Evolutionary conservation across 257 asterid genomes (phyloP).

Genomic region (Nicotiana undulata): DNA sequence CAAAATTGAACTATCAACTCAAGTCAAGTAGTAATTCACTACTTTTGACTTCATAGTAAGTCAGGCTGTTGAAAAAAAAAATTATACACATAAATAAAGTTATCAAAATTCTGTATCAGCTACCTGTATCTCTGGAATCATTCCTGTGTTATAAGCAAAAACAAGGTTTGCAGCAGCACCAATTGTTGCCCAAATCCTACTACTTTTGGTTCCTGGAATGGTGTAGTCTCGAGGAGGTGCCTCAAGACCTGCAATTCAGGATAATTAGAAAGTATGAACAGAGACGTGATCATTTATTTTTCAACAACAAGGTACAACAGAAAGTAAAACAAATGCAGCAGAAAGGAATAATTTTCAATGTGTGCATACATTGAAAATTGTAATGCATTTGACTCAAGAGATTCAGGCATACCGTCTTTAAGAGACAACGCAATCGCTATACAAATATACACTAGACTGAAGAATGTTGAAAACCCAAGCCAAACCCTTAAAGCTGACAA

Average conservation of each 20-base stretch:
- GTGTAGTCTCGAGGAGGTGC: slow-evolving; percentile 52
- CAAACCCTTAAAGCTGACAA: slow-evolving; percentile 79
- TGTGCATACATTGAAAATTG: not conserved
- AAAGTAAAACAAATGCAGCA: too few species aligned
- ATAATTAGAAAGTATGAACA: not conserved
- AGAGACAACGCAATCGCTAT: slow-evolving; percentile 52
- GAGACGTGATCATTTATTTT: not conserved
- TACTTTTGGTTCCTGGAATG: slow-evolving; percentile 43
- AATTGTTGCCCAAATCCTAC: slow-evolving; percentile 53
- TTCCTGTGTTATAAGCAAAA: slow-evolving; percentile 90
- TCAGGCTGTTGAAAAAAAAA: not conserved
- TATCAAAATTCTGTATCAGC: not conserved
- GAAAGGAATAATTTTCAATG: not conserved
- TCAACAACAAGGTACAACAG: not conserved
- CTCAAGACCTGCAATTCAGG: slow-evolving; percentile 23
- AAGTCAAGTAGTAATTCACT: not conserved
- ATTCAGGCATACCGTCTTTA: slow-evolving; percentile 55
- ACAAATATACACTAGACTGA: slow-evolving; percentile 60
- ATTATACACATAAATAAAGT: not conserved
- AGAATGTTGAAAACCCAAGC: slow-evolving; percentile 70
- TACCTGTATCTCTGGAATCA: slow-evolving; percentile 96
- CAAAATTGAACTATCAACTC: not conserved
- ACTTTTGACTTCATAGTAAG: not conserved
- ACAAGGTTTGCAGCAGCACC: slow-evolving; percentile 89
- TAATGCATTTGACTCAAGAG: not conserved